These are phyloP conservation scores for Priceomyces fermenticarens DNA, from an alignment of 805 yeast genomes.

Conservation along the genomic window DNA sequence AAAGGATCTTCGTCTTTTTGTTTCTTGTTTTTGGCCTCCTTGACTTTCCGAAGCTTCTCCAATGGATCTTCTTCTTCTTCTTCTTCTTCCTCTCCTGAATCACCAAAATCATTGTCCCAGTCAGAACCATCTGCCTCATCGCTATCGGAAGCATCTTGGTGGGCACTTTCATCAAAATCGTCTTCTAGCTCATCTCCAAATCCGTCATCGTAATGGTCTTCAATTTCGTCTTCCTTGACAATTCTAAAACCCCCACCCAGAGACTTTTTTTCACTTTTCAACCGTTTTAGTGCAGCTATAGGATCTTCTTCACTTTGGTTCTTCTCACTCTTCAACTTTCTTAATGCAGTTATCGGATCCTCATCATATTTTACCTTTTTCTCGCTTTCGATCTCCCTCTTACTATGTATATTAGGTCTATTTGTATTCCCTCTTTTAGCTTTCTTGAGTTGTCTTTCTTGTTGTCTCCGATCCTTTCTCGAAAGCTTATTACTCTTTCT, in stretches of 20 bases:
- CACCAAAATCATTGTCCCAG: neutral
- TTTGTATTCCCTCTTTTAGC: constrained; percentile 19
- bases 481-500: constrained; percentile 21
- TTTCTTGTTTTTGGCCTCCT: neutral
- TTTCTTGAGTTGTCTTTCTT: constrained; percentile 30
- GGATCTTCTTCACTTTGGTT: constrained; percentile 6
- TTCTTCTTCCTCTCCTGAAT: neutral
- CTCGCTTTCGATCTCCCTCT: neutral
- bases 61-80: constrained; percentile 7
- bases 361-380: constrained; percentile 4
- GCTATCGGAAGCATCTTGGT: constrained; percentile 11
- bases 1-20: constrained; percentile 10
- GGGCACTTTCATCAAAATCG: constrained; percentile 37
- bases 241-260: constrained; percentile 15
- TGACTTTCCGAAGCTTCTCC: constrained; percentile 12
- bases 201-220: constrained; percentile 17
- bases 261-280: constrained; percentile 5
- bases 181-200: constrained; percentile 37
- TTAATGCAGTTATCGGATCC: constrained; percentile 13
- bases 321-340: constrained; percentile 9
- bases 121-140: neutral
- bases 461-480: constrained; percentile 35
- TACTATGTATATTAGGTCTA: constrained; percentile 1
- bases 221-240: constrained; percentile 30
- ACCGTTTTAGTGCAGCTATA: constrained; percentile 14